These are phyloP conservation scores for Pichia deserticola DNA, from an alignment of 805 yeast species.

Conservation along the genomic window DNA sequence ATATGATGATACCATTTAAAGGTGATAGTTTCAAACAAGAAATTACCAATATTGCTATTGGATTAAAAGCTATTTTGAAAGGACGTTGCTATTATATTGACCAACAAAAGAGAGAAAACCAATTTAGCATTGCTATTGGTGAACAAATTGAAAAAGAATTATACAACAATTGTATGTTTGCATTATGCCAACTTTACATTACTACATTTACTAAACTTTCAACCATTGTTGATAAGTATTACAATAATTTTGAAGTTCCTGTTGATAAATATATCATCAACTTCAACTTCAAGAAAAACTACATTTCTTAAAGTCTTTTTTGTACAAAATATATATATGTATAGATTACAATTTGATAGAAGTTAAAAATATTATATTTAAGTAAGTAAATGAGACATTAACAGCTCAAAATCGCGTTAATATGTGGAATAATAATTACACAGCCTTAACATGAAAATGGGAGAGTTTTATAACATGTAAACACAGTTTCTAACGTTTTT, in stretches of 20 bases:
- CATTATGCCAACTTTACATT: conserved; percentile 54
- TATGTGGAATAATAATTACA: too few species aligned
- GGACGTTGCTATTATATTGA: conserved; percentile 20
- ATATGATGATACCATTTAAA: conserved; percentile 51
- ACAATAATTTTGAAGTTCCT: conserved; percentile 29
- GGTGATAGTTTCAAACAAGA: conserved; percentile 48
- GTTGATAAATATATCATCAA: conserved; percentile 27
- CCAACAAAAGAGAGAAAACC: conserved; percentile 19
- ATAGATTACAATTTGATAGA: too few species aligned
- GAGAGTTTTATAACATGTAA: too few species aligned
- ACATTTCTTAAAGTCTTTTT: background rate
- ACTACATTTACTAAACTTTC: conserved; percentile 49
- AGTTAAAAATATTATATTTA: too few species aligned
- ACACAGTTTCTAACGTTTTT: too few species aligned
- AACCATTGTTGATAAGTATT: conserved; percentile 47
- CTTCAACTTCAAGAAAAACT: conserved; percentile 25
- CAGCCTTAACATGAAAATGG: too few species aligned
- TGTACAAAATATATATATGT: too few species aligned
- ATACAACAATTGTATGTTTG: conserved; percentile 59
- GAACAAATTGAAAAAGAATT: conserved; percentile 45
- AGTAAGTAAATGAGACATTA: too few species aligned
- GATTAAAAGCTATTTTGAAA: conserved; percentile 45
- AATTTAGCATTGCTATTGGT: conserved; percentile 20
- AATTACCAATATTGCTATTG: conserved; percentile 46
- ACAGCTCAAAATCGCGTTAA: too few species aligned